These are phyloP conservation scores for Ophiocordyceps camponoti-rufipedis DNA, from an alignment of 2,329 filamentous ascomycete species.

Conservation along the genomic window DNA sequence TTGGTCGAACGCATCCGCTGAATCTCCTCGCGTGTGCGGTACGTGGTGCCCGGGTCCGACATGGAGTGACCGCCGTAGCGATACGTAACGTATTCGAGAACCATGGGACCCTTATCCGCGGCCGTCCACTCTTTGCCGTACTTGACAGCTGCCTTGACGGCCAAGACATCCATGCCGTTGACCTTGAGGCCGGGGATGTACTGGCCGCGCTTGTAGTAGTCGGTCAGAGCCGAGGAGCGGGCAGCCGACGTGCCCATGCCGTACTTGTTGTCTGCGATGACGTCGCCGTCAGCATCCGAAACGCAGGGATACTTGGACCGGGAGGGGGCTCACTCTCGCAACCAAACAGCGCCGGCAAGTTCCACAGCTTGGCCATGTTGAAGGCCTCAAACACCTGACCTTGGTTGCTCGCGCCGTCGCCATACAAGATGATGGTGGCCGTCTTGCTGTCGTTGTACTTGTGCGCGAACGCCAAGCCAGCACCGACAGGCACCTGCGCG, in stretches of 20 bases:
- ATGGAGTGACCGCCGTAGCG: conserved; percentile 98
- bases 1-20: conserved; percentile 98
- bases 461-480: conserved; percentile 91
- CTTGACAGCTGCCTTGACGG: conserved; percentile 88
- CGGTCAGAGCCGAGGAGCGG: conserved; percentile 86
- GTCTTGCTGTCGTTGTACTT: conserved; percentile 82
- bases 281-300: conserved; percentile 3
- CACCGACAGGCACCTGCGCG: conserved; percentile 93
- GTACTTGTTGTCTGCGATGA: conserved; percentile 84
- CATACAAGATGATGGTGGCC: conserved; percentile 78
- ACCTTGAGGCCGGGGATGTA: conserved; percentile 99
- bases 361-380: conserved; percentile 99
- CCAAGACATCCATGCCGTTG: conserved; percentile 98
- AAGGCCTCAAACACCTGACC: conserved; percentile 99
- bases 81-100: conserved; percentile 98
- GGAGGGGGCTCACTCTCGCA: conserved; percentile 68
- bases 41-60: conserved; percentile 98
- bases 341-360: conserved; percentile 83
- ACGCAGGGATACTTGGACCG: neutral
- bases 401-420: conserved; percentile 97
- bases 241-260: conserved; percentile 96
- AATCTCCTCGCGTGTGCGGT: conserved; percentile 97
- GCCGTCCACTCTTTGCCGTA: conserved; percentile 81
- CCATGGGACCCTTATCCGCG: conserved; percentile 75
- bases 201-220: conserved; percentile 99